Evolutionary conservation across 1,284 basidiomycete species (phyloP).

Genomic region (Fomitopsis palustris): DNA sequence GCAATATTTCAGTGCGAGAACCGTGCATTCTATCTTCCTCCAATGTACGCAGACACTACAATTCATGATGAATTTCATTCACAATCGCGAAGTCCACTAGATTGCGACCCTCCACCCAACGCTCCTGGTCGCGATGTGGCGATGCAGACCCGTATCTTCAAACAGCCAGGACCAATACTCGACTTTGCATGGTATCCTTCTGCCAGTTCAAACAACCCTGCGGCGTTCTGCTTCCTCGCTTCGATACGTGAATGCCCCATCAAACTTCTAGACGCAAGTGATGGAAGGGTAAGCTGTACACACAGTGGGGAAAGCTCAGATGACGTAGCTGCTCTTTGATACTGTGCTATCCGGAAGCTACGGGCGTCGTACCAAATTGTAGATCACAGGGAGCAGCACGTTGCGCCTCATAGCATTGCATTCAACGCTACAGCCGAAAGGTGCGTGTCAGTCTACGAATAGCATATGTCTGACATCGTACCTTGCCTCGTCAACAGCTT

Average conservation of each 20-base stretch:
- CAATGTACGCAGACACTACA: constrained; percentile 27
- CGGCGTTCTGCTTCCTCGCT: constrained; percentile 76
- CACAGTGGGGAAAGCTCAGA: background rate
- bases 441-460: constrained; percentile 37
- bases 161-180: constrained; percentile 67
- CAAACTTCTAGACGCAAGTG: constrained; percentile 72
- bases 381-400: constrained; percentile 84
- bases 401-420: constrained; percentile 80
- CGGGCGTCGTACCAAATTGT: constrained; percentile 90
- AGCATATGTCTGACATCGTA: background rate
- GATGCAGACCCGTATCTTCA: constrained; percentile 21
- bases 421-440: constrained; percentile 70
- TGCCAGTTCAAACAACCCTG: constrained; percentile 53
- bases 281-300: constrained; percentile 60
- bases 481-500: constrained; percentile 44
- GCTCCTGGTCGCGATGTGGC: background rate
- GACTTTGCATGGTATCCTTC: constrained; percentile 82
- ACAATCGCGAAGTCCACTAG: background rate
- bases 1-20: constrained; percentile 63
- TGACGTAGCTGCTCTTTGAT: background rate
- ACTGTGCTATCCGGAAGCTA: constrained; percentile 43
- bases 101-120: too few relatives aligned
- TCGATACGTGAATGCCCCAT: constrained; percentile 82
- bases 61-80: constrained; percentile 1
- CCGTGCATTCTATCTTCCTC: constrained; percentile 46